phyloP scores from a whole-genome alignment of 2,329 filamentous ascomycete genomes.

The Clonostachys rhizophaga region DNA sequence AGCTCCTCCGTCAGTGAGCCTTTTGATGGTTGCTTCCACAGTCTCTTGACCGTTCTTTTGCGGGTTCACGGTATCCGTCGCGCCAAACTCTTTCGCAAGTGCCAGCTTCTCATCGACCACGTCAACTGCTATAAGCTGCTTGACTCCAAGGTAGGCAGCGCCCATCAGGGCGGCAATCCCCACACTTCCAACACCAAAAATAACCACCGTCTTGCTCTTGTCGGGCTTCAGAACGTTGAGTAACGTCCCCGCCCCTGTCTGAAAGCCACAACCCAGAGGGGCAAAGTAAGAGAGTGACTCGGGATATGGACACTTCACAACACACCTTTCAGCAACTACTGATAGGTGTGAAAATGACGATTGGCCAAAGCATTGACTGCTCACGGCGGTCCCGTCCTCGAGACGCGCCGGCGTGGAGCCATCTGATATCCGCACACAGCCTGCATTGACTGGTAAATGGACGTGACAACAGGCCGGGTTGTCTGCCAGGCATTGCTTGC shows the following conservation, averaged over 20 bases:
- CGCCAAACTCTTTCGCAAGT: constrained; percentile 21
- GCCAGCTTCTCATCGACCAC: constrained; percentile 15
- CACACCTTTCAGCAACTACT: constrained; percentile 16
- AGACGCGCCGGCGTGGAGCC: constrained; percentile 12
- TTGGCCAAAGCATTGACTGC: constrained; percentile 25
- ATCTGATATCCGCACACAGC: constrained; percentile 10
- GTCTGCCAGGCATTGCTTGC: constrained; percentile 37
- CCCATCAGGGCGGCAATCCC: constrained; percentile 26
- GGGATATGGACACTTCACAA: constrained; percentile 15
- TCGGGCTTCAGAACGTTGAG: constrained; percentile 18
- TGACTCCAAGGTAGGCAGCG: constrained; percentile 15
- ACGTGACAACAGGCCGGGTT: constrained; percentile 39
- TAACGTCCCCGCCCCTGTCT: constrained; percentile 27
- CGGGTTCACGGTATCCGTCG: constrained; percentile 21
- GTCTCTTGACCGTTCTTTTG: constrained; percentile 5
- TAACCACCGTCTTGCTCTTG: constrained; percentile 14
- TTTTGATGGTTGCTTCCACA: constrained; percentile 15
- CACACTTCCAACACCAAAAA: constrained; percentile 25
- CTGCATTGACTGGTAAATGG: constrained; percentile 43
- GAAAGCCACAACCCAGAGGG: constrained; percentile 24
- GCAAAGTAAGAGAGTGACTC: constrained; percentile 10
- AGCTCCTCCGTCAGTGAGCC: constrained; percentile 12
- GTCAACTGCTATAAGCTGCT: constrained; percentile 21
- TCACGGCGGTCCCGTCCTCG: constrained; percentile 3
- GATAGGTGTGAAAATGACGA: constrained; percentile 22